Base-by-base conservation (phyloP, 371 early-diverging fungal genomes). In the Mortierella sp. region DNA sequence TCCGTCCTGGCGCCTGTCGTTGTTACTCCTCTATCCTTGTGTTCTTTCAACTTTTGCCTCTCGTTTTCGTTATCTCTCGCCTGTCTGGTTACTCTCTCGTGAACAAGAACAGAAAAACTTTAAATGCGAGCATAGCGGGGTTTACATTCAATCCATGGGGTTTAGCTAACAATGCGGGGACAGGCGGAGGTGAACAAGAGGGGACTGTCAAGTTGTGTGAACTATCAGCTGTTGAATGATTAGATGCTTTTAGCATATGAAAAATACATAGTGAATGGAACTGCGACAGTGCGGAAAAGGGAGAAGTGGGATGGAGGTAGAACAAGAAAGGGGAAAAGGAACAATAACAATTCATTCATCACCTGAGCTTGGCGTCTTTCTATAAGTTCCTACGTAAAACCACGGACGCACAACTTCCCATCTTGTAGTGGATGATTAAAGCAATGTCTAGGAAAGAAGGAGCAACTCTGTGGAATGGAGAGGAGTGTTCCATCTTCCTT, bases 11-110 rank as follows among this genome's bases (percentile, higher is more conserved):
- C 55, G 12, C n/a, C 55, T 7, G 0, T 27, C 55, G 21, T 5
- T 55, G 7, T 38, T 24, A 0, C 74, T 10, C 73, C 32, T 32
- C 21, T 16, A 32, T 29, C 60, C 38, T 60, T 10, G 14, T 14
- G 2, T 38, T 38, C 18, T 38, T 6, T 65, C 7, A 3, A 21
- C 65, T 65, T 38, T 55, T n/a, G n/a, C 8, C 27, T n/a, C 11
- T 56, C 27, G 49, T 16, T 49, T 60, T 60, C 60, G 32, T 60
- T 60, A 60, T 60, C 60, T 60, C 60, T 32, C 32, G 60, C 60
- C 32, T 14, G 16, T 60, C 35, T 29, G 60, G 29, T 6, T 60
- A 16, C 32, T 32, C 32, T 60, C 32, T 32, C 32, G 32, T 60
- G 60, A 14, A 4, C 29, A 58, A 29, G 3, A 58, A 16, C 16